Conservation (phyloP, 306 rosid genomes). For the Mucuna pruriens region DNA sequence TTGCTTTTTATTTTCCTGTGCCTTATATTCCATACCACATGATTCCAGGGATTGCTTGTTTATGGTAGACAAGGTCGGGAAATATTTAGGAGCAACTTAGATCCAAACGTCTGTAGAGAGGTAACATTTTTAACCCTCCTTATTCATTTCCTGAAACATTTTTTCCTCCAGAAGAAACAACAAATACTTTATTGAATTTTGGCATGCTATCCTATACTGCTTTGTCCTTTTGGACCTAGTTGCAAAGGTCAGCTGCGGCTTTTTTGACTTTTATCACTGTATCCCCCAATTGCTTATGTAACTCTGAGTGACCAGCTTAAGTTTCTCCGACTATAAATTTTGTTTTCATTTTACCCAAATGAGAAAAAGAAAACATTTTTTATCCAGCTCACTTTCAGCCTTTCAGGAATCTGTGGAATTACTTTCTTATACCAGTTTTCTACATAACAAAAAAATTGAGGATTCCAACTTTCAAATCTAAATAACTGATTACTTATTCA, state of each 20-base stretch:
- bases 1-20: not conserved
- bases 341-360: conserved; percentile 14
- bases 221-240: conserved; percentile 16
- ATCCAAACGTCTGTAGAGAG: conserved; percentile 79
- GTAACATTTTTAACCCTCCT: conserved; percentile 43
- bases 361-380: conserved; percentile 13
- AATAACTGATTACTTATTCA: conserved; percentile 22
- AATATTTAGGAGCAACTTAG: conserved; percentile 83
- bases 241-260: conserved; percentile 16
- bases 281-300: conserved; percentile 31
- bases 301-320: conserved; percentile 14
- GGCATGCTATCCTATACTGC: not conserved
- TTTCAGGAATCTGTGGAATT: not conserved
- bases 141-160: not conserved
- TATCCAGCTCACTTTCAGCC: conserved; percentile 4
- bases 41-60: conserved; percentile 89
- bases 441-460: conserved; percentile 2
- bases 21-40: conserved; percentile 40
- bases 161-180: conserved; percentile 12
- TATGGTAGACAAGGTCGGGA: conserved; percentile 91
- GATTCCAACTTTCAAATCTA: conserved; percentile 22
- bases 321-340: not conserved
- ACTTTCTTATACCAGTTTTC: conserved; percentile 18
- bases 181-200: conserved; percentile 18
- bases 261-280: conserved; percentile 16